Conservation (phyloP, 1,139 yeast genomes). For the Zygoascus sp. region DNA sequence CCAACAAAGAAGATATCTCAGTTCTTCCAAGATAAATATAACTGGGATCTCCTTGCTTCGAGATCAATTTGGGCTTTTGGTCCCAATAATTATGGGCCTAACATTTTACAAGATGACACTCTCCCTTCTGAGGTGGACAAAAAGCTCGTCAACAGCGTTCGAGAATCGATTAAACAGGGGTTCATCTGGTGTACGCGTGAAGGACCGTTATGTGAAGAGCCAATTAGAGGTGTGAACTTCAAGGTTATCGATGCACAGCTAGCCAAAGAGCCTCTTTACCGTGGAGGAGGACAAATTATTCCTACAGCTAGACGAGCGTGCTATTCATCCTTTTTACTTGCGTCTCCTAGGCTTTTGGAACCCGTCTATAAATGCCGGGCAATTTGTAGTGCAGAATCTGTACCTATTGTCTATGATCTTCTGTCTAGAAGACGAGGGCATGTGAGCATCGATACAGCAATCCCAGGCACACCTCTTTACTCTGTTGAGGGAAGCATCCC, state of each 20-base stretch:
- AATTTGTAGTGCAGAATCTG: conserved; percentile 49
- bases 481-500: conserved; percentile 67
- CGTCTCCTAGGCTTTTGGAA: conserved; percentile 76
- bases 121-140: conserved; percentile 67
- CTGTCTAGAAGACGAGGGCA: conserved; percentile 66
- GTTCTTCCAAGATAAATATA: conserved; percentile 52
- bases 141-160: conserved; percentile 43
- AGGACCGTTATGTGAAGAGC: conserved; percentile 90
- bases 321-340: conserved; percentile 72
- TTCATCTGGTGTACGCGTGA: conserved; percentile 80
- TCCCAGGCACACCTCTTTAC: conserved; percentile 72
- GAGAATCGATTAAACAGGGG: conserved; percentile 62
- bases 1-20: conserved; percentile 48
- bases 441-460: conserved; percentile 47
- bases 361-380: conserved; percentile 69
- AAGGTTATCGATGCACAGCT: conserved; percentile 60
- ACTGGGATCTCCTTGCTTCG: conserved; percentile 83
- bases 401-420: conserved; percentile 47
- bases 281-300: conserved; percentile 70
- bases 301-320: conserved; percentile 85
- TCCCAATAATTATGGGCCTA: conserved; percentile 52
- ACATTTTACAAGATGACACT: conserved; percentile 73
- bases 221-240: conserved; percentile 66
- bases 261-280: conserved; percentile 44
- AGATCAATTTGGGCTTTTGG: conserved; percentile 82